Base-by-base conservation (phyloP, 1,139 yeast genomes). In the Candida albicans region DNA sequence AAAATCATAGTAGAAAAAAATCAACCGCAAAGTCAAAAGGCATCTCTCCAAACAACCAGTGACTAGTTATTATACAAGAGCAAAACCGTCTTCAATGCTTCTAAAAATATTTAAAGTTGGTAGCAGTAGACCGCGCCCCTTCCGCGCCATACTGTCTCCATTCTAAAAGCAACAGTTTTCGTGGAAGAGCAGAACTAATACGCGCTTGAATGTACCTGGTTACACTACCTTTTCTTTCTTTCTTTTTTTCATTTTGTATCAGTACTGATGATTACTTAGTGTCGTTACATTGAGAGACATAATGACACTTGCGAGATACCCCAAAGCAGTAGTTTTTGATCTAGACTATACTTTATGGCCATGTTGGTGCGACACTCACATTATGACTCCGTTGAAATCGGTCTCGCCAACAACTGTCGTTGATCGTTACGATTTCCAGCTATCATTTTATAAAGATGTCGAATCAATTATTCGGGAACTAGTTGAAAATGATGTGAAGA, bases 311-410 rank as follows among this genome's bases (percentile, higher is more conserved):
- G 39, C 32, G 14, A 49, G 44, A 25, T 79, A 77, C 50, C 88
- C 89, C 0, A 70, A 69, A 48, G 83, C 79, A 0, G 80, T 84
- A 4, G 90, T 85, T 1, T 84, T 86, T 59, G 95, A 86, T 54
- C 65, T 86, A 37, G 95, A 86, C 59, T 86, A 82, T 55, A 86
- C 95, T 0, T 64, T 86, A 35, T 86, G 93, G 95, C 91, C 77
- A 34, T 68, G 86, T 62, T 77, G 75, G 86, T 77, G 72, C 50
- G 75, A 86, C 55, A 84, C 89, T 0, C 93, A 86, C 57, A 72
- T 86, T 12, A 62, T 70, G 2, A 68, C 79, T n/a, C 93, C 70
- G 1, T 38, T 65, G 5, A 58, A 54, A 46, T 52, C 61, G 30
- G 49, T 52, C 0, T 52, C 57, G 6, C 59, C 60, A 14, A 49